Evolutionary conservation across 2,329 filamentous ascomycete genomes (phyloP), one percentile per base, ranked within the genome.

Genomic region (Fusarium transvaalense): DNA sequence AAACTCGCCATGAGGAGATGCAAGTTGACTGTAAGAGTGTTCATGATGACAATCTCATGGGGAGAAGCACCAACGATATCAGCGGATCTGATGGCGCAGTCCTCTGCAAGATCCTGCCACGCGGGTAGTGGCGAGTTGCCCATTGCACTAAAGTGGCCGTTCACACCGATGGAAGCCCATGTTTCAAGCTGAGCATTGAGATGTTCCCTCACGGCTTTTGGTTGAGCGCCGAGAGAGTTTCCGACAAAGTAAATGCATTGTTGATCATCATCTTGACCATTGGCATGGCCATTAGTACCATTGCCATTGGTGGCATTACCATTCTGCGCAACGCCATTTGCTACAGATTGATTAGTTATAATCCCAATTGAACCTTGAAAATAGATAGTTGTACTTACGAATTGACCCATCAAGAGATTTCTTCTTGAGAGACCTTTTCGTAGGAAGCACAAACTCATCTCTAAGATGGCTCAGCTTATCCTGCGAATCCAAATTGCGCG

Each of bases 161-260:
- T 89, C 23, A 97, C 94, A 19, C 91, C 94, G 69, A 96, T 91
- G 0, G 89, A 91, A 1, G 91, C 91, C 94, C 94, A 97, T 5
- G 92, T 93, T 65, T 91, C 87, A 2, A 97, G 85, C 71, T 97
- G 93, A 7, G 88, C 86, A 45, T 89, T 83, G 65, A 97, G 81
- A 66, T 92, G 89, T 17, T 85, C 81, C 19, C 86, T 83, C 0
- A 90, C 89, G 15, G 86, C 86, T 65, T 86, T 88, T 43, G 94
- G 93, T 77, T 97, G 94, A 6, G 95, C 86, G 37, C 94, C 94
- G 2, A 97, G 86, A 0, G 93, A 97, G 81, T 97, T 97, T 58
- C 94, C 94, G 70, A 93, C 95, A 67, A 97, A 89, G 78, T 97
- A 97, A 61, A 93, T 90, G 61, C 78, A 77, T 60, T 76, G 73